Percentiles rank a stretch among this genome's conserved stretches.
Conservation (phyloP, 257 asterid genomes). For the Nicotiana noctiflora region DNA sequence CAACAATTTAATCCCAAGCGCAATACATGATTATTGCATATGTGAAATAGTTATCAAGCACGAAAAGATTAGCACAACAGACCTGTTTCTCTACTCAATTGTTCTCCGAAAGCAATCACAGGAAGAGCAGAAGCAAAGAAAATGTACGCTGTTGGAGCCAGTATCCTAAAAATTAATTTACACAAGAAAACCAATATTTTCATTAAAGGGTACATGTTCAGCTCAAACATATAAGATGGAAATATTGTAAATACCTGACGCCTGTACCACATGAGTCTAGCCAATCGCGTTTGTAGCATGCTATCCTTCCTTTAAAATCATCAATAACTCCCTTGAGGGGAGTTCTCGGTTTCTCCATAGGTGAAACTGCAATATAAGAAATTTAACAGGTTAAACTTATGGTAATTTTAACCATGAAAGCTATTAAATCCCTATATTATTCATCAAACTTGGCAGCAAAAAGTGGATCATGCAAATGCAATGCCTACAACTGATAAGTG, state of each 20-base stretch:
- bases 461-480: not conserved
- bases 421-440: not conserved
- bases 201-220: not conserved
- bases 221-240: not conserved
- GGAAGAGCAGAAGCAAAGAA: constrained; percentile 97
- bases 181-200: not conserved
- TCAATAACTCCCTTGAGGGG: constrained; percentile 33
- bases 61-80: not conserved
- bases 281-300: constrained; percentile 41
- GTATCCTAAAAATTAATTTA: constrained; percentile 48
- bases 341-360: constrained; percentile 25
- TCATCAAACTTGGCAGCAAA: not conserved
- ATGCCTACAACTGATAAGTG: not conserved
- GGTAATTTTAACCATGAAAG: not conserved
- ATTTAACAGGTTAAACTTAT: not conserved
- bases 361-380: constrained; percentile 15
- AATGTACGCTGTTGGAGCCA: constrained; percentile 83
- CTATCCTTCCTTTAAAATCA: constrained; percentile 40
- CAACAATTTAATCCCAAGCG: not conserved
- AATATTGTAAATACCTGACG: constrained; percentile 37
- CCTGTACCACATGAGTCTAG: constrained; percentile 48
- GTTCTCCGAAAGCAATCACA: constrained; percentile 90
- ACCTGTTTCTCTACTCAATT: constrained; percentile 90
- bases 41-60: not conserved
- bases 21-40: not conserved